Percentiles rank a stretch among this genome's conserved stretches.
These are phyloP conservation scores for Asterionellopsis glacialis DNA, from an alignment of 108 stramenopile species.

Conservation along the genomic window DNA sequence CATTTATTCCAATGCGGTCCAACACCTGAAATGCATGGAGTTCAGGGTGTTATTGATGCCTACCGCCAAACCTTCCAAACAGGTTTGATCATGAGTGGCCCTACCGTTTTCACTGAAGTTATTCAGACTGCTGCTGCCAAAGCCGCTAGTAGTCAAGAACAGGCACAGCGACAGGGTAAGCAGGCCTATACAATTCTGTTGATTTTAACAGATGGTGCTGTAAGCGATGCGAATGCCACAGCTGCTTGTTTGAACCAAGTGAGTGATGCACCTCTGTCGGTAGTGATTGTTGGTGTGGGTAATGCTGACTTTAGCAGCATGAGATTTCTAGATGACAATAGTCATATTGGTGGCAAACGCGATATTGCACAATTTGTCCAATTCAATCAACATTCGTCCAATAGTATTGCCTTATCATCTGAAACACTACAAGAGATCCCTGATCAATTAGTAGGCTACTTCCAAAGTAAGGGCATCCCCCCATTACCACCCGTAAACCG, in stretches of 20 bases:
- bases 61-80: conserved; percentile 55
- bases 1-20: conserved; percentile 75
- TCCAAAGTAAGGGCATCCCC: conserved; percentile 8
- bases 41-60: conserved; percentile 70
- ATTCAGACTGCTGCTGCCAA: conserved; percentile 63
- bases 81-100: conserved; percentile 69
- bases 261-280: conserved; percentile 51
- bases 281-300: conserved; percentile 84
- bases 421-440: conserved; percentile 50
- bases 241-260: conserved; percentile 36
- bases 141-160: conserved; percentile 33
- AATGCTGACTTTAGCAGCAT: conserved; percentile 73
- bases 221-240: conserved; percentile 73
- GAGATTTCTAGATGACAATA: conserved; percentile 58
- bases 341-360: conserved; percentile 16
- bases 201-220: conserved; percentile 84
- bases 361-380: conserved; percentile 82
- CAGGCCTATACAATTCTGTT: conserved; percentile 79
- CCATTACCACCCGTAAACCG: not conserved
- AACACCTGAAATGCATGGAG: conserved; percentile 45
- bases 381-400: conserved; percentile 36
- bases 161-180: conserved; percentile 22
- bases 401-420: conserved; percentile 26
- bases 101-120: conserved; percentile 83
- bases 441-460: conserved; percentile 30